Conservation (phyloP, 129 eudicot genomes). For the Chrysanthemum lavandulifolium region DNA sequence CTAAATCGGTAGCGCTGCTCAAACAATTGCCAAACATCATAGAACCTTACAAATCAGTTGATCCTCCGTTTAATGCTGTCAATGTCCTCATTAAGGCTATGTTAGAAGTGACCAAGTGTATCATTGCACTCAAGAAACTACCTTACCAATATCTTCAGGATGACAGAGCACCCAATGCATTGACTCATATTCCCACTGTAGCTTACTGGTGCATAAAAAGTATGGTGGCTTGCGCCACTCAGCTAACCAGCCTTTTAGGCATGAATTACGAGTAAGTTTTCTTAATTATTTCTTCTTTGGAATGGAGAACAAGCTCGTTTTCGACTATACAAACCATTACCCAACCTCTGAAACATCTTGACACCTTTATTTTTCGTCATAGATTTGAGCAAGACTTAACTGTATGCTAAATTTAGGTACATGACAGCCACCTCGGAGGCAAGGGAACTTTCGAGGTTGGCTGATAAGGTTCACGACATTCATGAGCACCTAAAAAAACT, state of each 20-base stretch:
- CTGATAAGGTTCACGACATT: constrained; percentile 66
- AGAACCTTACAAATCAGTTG: constrained; percentile 53
- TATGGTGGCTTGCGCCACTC: constrained; percentile 74
- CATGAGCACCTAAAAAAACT: constrained; percentile 64
- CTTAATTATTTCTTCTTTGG: not conserved
- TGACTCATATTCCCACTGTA: constrained; percentile 66
- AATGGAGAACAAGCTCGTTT: not conserved
- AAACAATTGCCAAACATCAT: constrained; percentile 66
- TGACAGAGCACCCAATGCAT: constrained; percentile 20
- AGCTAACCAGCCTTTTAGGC: constrained; percentile 67
- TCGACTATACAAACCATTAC: no score
- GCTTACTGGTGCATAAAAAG: constrained; percentile 87
- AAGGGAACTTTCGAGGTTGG: constrained; percentile 87
- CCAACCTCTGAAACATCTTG: no score
- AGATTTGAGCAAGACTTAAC: not conserved
- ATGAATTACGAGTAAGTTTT: constrained; percentile 66
- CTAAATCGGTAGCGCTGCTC: constrained; percentile 71
- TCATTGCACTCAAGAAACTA: constrained; percentile 53
- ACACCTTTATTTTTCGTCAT: not conserved
- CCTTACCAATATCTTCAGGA: constrained; percentile 60
- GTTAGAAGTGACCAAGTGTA: constrained; percentile 66
- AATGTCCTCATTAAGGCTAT: constrained; percentile 54
- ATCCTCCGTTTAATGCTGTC: constrained; percentile 63
- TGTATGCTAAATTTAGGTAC: constrained; percentile 39
- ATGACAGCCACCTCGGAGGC: constrained; percentile 63